These are phyloP conservation scores for Lanmaoa pseudosensibilis DNA, from an alignment of 768 basidiomycete species.

Conservation along the genomic window DNA sequence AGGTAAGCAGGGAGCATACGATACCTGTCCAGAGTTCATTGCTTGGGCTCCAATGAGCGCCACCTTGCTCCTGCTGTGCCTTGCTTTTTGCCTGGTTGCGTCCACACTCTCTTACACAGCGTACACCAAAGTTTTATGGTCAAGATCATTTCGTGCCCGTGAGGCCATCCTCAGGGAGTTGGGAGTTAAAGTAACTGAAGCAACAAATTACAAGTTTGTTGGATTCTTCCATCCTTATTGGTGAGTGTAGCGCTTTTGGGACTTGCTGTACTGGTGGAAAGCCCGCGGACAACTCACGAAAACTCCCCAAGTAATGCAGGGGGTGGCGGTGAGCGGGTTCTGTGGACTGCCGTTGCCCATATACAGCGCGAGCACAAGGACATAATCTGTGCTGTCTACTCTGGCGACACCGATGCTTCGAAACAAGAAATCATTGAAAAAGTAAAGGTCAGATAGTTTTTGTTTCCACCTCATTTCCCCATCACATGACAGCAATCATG, in stretches of 20 bases:
- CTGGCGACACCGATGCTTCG: slow-evolving; percentile 77
- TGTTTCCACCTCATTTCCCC: neutral
- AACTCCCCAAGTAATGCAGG: slow-evolving; percentile 77
- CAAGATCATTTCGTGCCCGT: slow-evolving; percentile 22
- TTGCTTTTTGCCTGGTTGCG: slow-evolving; percentile 8
- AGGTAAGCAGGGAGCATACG: neutral
- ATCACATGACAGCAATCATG: neutral
- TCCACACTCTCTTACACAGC: slow-evolving; percentile 21
- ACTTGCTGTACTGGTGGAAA: neutral
- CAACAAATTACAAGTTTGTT: slow-evolving; percentile 42
- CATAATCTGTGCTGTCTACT: slow-evolving; percentile 79
- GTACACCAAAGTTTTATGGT: slow-evolving; percentile 26
- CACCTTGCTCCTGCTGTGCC: slow-evolving; percentile 15
- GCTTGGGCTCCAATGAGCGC: slow-evolving; percentile 12
- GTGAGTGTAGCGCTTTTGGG: slow-evolving; percentile 43
- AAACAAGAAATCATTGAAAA: slow-evolving; percentile 81
- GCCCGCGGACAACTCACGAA: slow-evolving; percentile 33
- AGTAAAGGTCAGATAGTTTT: slow-evolving; percentile 58
- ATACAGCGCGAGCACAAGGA: slow-evolving; percentile 68
- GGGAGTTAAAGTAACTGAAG: neutral
- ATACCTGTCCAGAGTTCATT: neutral
- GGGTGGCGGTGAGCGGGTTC: slow-evolving; percentile 92
- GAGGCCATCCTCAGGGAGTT: slow-evolving; percentile 23
- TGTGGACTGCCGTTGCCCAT: slow-evolving; percentile 86
- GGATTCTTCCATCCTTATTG: slow-evolving; percentile 98